A percentile compares a stretch with the other conserved stretches of the same genome.
These are phyloP conservation scores for Pseudogymnoascus sp. DNA, from an alignment of 2,329 filamentous ascomycete genomes.

Conservation along the genomic window DNA sequence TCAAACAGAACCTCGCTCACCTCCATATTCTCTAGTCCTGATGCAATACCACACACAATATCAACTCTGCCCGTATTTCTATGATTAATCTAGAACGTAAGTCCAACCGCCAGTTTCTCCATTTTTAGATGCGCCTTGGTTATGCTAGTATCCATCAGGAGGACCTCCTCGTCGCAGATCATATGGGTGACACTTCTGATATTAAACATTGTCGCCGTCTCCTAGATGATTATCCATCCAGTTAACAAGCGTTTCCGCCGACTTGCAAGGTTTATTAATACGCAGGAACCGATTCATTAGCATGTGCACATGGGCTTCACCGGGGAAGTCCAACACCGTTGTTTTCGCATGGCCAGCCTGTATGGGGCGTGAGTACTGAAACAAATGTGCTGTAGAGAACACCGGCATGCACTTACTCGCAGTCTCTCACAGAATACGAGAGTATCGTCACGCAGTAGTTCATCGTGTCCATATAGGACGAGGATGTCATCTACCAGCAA, in stretches of 20 bases:
- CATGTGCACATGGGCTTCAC: not conserved
- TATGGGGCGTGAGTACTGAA: not conserved
- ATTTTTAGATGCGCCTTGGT: too few species aligned
- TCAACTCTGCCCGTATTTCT: too few species aligned
- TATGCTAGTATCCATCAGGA: too few species aligned
- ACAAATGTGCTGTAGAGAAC: not conserved
- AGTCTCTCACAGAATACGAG: slow-evolving; percentile 35
- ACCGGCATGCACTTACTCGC: not conserved
- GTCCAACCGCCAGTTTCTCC: too few species aligned
- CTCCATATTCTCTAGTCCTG: too few species aligned
- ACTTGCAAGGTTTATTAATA: not conserved
- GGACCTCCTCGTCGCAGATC: too few species aligned
- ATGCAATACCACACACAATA: too few species aligned
- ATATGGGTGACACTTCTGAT: too few species aligned
- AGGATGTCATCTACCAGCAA: slow-evolving; percentile 40
- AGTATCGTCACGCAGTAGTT: slow-evolving; percentile 49
- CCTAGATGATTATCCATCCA: not conserved
- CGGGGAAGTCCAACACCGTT: not conserved
- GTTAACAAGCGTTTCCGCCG: not conserved
- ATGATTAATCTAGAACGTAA: too few species aligned
- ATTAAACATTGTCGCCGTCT: not conserved
- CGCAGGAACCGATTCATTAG: not conserved
- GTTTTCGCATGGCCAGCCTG: not conserved
- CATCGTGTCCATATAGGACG: slow-evolving; percentile 45
- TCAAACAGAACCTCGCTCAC: too few species aligned